Conservation (phyloP, 352 stramenopile species). For the Globisporangium cystogenes region DNA sequence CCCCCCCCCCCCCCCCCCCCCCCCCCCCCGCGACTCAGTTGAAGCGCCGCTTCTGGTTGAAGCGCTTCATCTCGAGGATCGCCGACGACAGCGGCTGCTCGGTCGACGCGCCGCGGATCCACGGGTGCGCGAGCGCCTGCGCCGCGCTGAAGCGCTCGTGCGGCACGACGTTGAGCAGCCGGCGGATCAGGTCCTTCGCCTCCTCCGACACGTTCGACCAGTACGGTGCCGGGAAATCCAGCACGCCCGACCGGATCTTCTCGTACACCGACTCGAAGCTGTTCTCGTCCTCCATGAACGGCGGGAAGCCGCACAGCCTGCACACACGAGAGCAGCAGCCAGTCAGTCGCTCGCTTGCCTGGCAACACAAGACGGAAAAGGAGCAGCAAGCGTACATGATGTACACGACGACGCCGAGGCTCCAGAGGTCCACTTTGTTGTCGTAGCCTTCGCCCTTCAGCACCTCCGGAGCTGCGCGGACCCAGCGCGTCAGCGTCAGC, state of each 20-base stretch:
- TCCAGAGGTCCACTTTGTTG: slow-evolving; percentile 86
- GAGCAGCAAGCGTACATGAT: slow-evolving; percentile 62
- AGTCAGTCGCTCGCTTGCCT: neutral
- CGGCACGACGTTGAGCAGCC: slow-evolving; percentile 68
- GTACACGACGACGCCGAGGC: slow-evolving; percentile 81
- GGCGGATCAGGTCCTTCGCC: slow-evolving; percentile 79
- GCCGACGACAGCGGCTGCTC: slow-evolving; percentile 76
- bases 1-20: too few relatives aligned
- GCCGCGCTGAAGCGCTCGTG: slow-evolving; percentile 68
- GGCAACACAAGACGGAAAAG: too few relatives aligned
- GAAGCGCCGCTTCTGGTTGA: slow-evolving; percentile 86
- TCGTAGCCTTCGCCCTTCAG: slow-evolving; percentile 83
- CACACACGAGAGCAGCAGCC: neutral
- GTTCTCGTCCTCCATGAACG: slow-evolving; percentile 79
- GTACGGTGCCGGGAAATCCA: slow-evolving; percentile 81
- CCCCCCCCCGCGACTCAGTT: slow-evolving; percentile 50
- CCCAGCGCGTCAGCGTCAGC: neutral
- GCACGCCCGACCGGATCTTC: slow-evolving; percentile 74
- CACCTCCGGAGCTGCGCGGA: slow-evolving; percentile 58
- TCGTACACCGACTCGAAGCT: slow-evolving; percentile 79
- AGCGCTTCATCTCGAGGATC: slow-evolving; percentile 86
- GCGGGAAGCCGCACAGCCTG: slow-evolving; percentile 78
- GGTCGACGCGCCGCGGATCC: slow-evolving; percentile 73
- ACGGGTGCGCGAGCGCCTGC: slow-evolving; percentile 71
- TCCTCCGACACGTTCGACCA: slow-evolving; percentile 84